Conservation (phyloP, 1,284 basidiomycete species). For the Apiotrichum akiyoshidainum region DNA sequence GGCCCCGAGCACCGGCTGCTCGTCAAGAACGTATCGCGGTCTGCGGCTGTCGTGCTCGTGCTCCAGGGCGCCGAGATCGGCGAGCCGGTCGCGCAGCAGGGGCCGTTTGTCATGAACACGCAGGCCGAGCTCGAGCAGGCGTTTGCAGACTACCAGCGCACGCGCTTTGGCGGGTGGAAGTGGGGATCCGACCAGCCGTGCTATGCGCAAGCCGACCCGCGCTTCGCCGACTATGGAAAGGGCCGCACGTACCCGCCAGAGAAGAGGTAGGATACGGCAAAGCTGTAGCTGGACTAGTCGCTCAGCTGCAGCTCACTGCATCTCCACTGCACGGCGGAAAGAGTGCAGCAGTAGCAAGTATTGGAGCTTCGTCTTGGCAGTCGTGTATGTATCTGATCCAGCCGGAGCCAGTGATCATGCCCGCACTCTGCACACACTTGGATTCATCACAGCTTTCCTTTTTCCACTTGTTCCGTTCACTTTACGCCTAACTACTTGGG, state of each 20-base stretch:
- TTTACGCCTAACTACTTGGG: too few relatives aligned
- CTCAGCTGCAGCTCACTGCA: not conserved
- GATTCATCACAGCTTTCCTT: too few relatives aligned
- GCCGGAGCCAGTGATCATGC: too few relatives aligned
- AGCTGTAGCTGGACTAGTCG: not conserved
- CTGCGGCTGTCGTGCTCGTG: conserved; percentile 10
- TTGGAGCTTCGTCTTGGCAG: too few relatives aligned
- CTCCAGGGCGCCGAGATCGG: conserved; percentile 17
- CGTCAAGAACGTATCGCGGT: conserved; percentile 10
- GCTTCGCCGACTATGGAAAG: conserved; percentile 17
- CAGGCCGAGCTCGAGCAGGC: conserved; percentile 17
- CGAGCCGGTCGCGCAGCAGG: conserved; percentile 20
- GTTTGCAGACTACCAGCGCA: conserved; percentile 15
- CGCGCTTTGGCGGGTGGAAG: conserved; percentile 16
- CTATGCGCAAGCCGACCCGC: conserved; percentile 3
- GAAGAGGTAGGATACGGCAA: conserved; percentile 5
- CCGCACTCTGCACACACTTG: too few relatives aligned
- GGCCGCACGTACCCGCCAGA: conserved; percentile 3
- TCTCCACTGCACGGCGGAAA: too few relatives aligned
- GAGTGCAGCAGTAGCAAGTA: too few relatives aligned
- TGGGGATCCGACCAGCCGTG: conserved; percentile 10
- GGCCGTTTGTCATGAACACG: conserved; percentile 23
- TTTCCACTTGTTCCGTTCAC: too few relatives aligned
- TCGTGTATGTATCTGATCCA: too few relatives aligned
- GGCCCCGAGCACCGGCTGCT: conserved; percentile 8